phyloP scores from a whole-genome alignment of 345 rosid genomes.

The Brassica nigra region DNA sequence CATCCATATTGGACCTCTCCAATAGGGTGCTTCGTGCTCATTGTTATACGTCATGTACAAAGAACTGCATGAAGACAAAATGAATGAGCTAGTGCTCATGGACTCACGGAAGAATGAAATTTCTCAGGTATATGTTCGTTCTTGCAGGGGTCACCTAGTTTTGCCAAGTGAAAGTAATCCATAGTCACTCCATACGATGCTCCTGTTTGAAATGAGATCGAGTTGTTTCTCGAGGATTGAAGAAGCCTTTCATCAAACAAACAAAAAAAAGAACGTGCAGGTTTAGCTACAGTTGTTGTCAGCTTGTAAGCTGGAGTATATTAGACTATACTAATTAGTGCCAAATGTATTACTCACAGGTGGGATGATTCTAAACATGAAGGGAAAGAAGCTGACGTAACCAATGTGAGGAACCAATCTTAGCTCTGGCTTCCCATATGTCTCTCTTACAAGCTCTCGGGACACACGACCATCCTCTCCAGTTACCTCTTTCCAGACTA shows the following conservation, averaged over 20 bases:
- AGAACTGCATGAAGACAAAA: slow-evolving; percentile 48
- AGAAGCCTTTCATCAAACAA: slow-evolving; percentile 65
- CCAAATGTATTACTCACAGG: slow-evolving; percentile 54
- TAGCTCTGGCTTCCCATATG: slow-evolving; percentile 59
- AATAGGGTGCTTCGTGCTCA: slow-evolving; percentile 88
- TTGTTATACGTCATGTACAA: slow-evolving; percentile 89
- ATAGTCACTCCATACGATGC: slow-evolving; percentile 75
- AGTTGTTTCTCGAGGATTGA: slow-evolving; percentile 84
- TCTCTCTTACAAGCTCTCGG: slow-evolving; percentile 79
- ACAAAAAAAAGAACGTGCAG: not conserved
- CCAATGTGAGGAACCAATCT: slow-evolving; percentile 92
- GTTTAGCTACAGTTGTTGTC: too few species aligned
- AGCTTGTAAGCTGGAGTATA: too few species aligned
- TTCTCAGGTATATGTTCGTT: not conserved
- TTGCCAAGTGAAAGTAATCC: slow-evolving; percentile 95
- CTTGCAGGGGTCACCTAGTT: slow-evolving; percentile 58
- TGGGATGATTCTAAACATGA: slow-evolving; percentile 82
- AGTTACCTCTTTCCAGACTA: slow-evolving; percentile 68
- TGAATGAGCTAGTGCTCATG: not conserved
- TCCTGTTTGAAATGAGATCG: slow-evolving; percentile 72
- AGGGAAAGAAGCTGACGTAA: slow-evolving; percentile 92
- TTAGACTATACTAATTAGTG: not conserved
- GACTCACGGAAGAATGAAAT: not conserved
- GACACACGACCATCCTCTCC: slow-evolving; percentile 47
- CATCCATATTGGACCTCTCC: slow-evolving; percentile 99